A percentile compares a stretch with the other conserved stretches of the same genome.
Evolutionary conservation across 352 stramenopile genomes (phyloP).

Genomic region (Phytophthora chlamydospora): DNA sequence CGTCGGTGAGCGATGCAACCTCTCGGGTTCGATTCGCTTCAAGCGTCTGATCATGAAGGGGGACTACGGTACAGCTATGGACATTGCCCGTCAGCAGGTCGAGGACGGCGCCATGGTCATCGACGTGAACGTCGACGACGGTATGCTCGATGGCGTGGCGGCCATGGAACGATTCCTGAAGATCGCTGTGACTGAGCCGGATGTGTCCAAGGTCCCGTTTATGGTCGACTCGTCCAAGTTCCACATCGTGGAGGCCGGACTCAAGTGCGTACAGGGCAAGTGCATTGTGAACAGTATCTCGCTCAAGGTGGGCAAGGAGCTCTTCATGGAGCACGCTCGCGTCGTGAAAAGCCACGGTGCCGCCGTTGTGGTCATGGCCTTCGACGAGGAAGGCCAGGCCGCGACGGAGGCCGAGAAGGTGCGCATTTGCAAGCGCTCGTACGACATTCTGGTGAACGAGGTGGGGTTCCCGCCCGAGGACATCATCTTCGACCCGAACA

Average conservation of each 20-base stretch:
- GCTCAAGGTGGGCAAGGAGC: conserved; percentile 96
- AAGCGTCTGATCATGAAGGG: conserved; percentile 96
- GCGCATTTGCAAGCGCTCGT: conserved; percentile 98
- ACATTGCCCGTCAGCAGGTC: conserved; percentile 96
- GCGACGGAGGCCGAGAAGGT: conserved; percentile 96
- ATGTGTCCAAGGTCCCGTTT: conserved; percentile 96
- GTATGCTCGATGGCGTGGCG: conserved; percentile 95
- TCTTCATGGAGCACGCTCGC: conserved; percentile 95
- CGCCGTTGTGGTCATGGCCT: conserved; percentile 97
- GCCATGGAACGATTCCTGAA: conserved; percentile 98
- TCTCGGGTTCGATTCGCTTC: conserved; percentile 95
- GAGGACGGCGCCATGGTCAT: conserved; percentile 97
- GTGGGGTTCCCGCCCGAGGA: conserved; percentile 96
- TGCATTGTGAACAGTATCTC: conserved; percentile 98
- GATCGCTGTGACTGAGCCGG: conserved; percentile 96
- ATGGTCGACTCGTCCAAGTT: conserved; percentile 99
- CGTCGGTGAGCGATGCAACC: conserved; percentile 97
- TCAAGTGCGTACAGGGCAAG: conserved; percentile 98
- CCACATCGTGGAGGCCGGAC: conserved; percentile 95
- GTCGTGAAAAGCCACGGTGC: conserved; percentile 95
- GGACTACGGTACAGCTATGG: conserved; percentile 95
- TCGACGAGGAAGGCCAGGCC: conserved; percentile 97
- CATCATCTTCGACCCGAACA: conserved; percentile 99
- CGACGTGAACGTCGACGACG: conserved; percentile 98
- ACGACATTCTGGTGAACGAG: conserved; percentile 96